Evolutionary conservation across 1,284 basidiomycete species (phyloP), one percentile per base, ranked within the genome.

Genomic region (Neolentinus lepideus): DNA sequence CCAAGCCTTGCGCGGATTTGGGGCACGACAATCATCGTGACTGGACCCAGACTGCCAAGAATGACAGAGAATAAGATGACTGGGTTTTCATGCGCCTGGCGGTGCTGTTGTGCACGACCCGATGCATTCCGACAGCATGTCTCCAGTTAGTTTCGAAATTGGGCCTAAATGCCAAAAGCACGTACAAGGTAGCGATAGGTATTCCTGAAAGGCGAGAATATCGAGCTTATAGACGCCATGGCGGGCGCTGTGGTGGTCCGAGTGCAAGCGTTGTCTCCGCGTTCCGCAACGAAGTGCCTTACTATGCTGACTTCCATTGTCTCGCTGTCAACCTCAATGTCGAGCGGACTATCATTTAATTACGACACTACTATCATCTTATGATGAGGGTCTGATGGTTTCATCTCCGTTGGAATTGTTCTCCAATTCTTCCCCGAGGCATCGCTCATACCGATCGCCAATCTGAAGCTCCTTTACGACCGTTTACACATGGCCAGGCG

Each of bases 31-130:
- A 92, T 63, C 52, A 89, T 88, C 67, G 92, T 74, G 25, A 88
- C 70, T 12, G 94, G 94, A 2, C 94, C 94, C 70, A 81, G 75
- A 54, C 74, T 66, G 47, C 94, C 94, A 58, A 97, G 72, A 54
- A 85, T 71, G 67, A 88, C 78, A 6, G 93, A 91, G 75, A 86
- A 97, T 77, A 96, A 95, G 70, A 97, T 83, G 66, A 92, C 90
- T 35, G 94, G 94, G 64, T 85, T 85, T 74, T 97, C 94, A 75
- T 98, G 95, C 35, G 94, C 92, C 65, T 88, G 83, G 59, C 88
- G 84, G 80, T 84, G 83, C 83, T 85, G 61, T 48, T 25, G 45
- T n/a, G 16, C 33, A 35, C 16, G 16, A 16, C 16, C 33, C 33
- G 33, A 35, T 16, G 33, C 33, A 35, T 35, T 16, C 33, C 33